Conservation (phyloP, 2,329 filamentous ascomycete species). For the Nakataea oryzae region DNA sequence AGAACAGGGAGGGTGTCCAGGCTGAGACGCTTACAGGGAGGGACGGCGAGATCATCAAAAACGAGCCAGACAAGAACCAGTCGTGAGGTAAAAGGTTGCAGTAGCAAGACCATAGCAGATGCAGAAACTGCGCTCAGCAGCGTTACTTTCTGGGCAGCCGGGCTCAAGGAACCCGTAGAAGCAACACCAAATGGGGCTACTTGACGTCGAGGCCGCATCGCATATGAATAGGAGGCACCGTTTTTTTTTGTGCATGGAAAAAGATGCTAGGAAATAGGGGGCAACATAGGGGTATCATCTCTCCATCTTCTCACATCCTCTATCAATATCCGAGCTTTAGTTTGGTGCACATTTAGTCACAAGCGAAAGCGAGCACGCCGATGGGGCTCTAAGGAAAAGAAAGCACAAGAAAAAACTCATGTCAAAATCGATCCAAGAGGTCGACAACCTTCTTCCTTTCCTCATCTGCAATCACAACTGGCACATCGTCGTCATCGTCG, state of each 20-base stretch:
- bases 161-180: too few species aligned
- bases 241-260: too few species aligned
- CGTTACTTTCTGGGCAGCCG: too few species aligned
- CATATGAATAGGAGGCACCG: too few species aligned
- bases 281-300: background rate
- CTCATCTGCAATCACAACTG: conserved; percentile 24
- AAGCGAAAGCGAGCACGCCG: too few species aligned
- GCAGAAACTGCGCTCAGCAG: too few species aligned
- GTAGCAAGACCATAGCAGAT: too few species aligned
- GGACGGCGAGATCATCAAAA: background rate
- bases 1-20: background rate
- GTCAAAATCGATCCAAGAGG: conserved; percentile 25
- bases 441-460: conserved; percentile 30
- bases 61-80: background rate
- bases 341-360: background rate
- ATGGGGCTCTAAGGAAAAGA: background rate
- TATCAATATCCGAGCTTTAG: background rate
- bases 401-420: background rate
- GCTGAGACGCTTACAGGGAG: too few species aligned
- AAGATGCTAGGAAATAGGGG: too few species aligned
- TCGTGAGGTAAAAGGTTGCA: too few species aligned
- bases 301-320: background rate
- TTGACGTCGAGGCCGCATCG: too few species aligned
- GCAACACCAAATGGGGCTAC: too few species aligned
- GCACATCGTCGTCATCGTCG: conserved; percentile 6